phyloP scores from a whole-genome alignment of 345 rosid species.

The Tarenaya hassleriana region DNA sequence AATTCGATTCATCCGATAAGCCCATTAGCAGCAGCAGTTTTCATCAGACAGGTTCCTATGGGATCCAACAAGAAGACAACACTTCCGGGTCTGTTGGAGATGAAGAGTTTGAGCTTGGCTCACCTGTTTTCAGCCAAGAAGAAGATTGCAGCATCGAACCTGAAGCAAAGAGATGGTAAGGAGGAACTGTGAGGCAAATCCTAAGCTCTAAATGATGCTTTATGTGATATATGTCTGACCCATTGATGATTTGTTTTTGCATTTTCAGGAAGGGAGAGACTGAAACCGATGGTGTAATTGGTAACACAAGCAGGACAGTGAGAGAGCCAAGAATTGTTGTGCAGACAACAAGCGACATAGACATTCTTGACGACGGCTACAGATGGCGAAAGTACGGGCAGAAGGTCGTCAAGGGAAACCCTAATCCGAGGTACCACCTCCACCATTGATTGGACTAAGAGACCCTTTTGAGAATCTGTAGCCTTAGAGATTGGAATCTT shows the following conservation, averaged over 20 bases:
- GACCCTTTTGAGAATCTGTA: no score
- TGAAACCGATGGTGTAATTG: conserved; percentile 52
- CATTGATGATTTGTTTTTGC: no score
- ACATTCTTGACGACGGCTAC: conserved; percentile 92
- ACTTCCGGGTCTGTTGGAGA: conserved; percentile 68
- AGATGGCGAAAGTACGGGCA: conserved; percentile 99
- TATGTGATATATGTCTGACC: no score
- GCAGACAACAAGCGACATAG: conserved; percentile 93
- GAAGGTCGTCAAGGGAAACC: conserved; percentile 95
- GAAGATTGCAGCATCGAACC: conserved; percentile 65
- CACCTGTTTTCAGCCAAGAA: conserved; percentile 47
- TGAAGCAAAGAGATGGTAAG: conserved; percentile 75
- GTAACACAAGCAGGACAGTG: conserved; percentile 61
- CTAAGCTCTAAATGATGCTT: background rate
- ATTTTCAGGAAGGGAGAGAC: conserved; percentile 76
- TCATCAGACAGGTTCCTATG: conserved; percentile 39
- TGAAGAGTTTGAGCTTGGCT: conserved; percentile 67
- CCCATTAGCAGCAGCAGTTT: conserved; percentile 21
- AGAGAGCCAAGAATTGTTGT: conserved; percentile 91
- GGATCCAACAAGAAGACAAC: conserved; percentile 55
- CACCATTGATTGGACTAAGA: no score
- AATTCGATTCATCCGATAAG: conserved; percentile 26
- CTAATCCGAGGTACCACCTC: conserved; percentile 70
- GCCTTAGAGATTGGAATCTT: no score
- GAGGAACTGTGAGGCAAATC: conserved; percentile 5